Base-by-base conservation (phyloP, 2,329 filamentous ascomycete genomes). In the Verticillium longisporum region DNA sequence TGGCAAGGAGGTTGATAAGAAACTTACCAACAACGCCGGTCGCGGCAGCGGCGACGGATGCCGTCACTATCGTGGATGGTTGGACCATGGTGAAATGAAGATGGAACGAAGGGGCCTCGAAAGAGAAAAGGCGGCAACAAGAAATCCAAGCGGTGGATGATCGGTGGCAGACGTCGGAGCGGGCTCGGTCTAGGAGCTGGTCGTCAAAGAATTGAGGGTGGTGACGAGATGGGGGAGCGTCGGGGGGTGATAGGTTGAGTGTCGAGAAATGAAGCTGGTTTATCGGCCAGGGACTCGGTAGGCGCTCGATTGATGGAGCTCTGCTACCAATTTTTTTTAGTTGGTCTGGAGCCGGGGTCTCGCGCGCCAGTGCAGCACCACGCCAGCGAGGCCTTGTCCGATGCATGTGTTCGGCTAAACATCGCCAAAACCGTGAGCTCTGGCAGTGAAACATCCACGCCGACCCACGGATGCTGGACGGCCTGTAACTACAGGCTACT, bases 21-120 rank as follows among this genome's bases (percentile, higher is more conserved):
- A 56, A 75, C 75, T 71, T 80, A 88, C 86, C 85, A 68, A 87
- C 70, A 60, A 87, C 65, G 66, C 83, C 84, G 59, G 84, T 84
- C 61, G 84, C 84, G 66, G 83, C 75, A 57, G 83, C 85, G 70
- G 84, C 84, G 70, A 85, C 80, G 61, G 83, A 83, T 72, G 84
- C 83, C 72, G 84, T 85, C 73, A 84, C 80, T 71, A 87, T 71
- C 66, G 80, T 84, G 65, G 77, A 79, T 64, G 80, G 75, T 72
- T 82, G 80, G 65, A 83, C 75, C 77, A 78, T 78, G 10, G 14
- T 59, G 57, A 32, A 15, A 21, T 59, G 57, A 32, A 53, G 34
- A 26, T 53, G 45, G 26, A 32, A 5, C 31, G 32, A 26, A 45
- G 38, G 57, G 38, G 10, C n/a, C 32, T 54, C 26, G 13, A 33